Evolutionary conservation across 2,329 filamentous ascomycete genomes (phyloP), one percentile per base, ranked within the genome.

Genomic region (Corynespora cassiicola): DNA sequence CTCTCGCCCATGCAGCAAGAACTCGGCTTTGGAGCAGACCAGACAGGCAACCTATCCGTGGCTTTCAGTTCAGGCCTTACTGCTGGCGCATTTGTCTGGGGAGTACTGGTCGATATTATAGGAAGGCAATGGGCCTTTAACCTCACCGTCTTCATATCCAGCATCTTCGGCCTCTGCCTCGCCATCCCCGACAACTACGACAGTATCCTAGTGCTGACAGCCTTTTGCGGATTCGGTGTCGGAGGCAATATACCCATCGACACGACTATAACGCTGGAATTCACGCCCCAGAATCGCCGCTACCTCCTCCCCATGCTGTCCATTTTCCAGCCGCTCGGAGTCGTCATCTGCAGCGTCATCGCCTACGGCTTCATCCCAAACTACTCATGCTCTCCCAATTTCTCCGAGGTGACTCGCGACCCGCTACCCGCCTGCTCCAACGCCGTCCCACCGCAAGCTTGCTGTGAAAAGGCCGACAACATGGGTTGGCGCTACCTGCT

Each of bases 111-210:
- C 5, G 79, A 82, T 45, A 73, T 81, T 20, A 68, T 77, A 24
- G 74, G 73, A 69, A 35, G 79, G 19, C 69, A 71, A 37, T 80
- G 76, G 74, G 78, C 78, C 0, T 82, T 82, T 64, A 82, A 82
- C 52, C 49, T 80, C 23, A 82, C 79, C 0, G 78, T 78, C 30
- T 66, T 82, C n/a, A 69, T 81, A 36, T 68, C 76, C 1, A 75
- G 75, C 7, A 55, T 77, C 3, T 82, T 82, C 42, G 78, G 79
- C 7, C 59, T 81, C 0, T 74, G 71, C 15, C 68, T 81, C 1
- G 79, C 74, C 10, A 73, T 71, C 2, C 74, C 76, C 7, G 70
- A 75, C 37, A 72, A 62, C 8, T 81, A 80, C 61, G 70, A 54
- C 11, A 72, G 72, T 3, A 77, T 82, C 31, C 68, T 81, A 14